Percentiles rank a stretch among this genome's conserved stretches.
Evolutionary conservation across 805 yeast species (phyloP).

Genomic region (Cephaloascus fragrans): DNA sequence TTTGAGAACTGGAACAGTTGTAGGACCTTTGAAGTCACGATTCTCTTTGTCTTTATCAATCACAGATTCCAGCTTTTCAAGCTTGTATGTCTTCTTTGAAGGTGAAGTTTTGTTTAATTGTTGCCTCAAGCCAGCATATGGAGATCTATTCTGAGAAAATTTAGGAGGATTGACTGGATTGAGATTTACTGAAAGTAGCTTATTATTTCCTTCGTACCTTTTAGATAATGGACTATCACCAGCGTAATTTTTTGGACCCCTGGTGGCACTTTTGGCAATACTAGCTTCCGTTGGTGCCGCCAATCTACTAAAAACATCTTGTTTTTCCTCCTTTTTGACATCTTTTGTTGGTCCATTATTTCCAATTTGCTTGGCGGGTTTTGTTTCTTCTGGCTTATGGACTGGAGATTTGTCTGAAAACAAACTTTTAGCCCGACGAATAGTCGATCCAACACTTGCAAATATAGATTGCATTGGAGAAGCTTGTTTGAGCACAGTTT

Average conservation of each 20-base stretch:
- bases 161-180: constrained; percentile 19
- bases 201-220: constrained; percentile 12
- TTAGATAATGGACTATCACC: not conserved
- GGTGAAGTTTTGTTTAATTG: constrained; percentile 8
- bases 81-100: constrained; percentile 4
- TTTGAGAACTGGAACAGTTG: not conserved
- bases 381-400: not conserved
- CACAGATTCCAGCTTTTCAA: constrained; percentile 1
- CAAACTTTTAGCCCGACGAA: constrained; percentile 7
- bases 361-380: not conserved
- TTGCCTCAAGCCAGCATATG: constrained; percentile 4
- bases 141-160: constrained; percentile 10
- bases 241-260: not conserved
- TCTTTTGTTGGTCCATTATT: constrained; percentile 2
- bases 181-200: constrained; percentile 24
- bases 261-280: constrained; percentile 14
- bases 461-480: not conserved
- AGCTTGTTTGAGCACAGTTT: not conserved
- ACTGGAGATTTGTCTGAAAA: constrained; percentile 1
- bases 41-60: not conserved
- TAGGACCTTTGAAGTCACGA: not conserved
- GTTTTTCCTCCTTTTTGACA: constrained; percentile 5
- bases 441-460: not conserved
- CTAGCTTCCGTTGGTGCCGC: constrained; percentile 21
- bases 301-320: constrained; percentile 10